These are phyloP conservation scores for Elaeis guineensis DNA, from an alignment of 176 grass and related monocot genomes.

Conservation along the genomic window DNA sequence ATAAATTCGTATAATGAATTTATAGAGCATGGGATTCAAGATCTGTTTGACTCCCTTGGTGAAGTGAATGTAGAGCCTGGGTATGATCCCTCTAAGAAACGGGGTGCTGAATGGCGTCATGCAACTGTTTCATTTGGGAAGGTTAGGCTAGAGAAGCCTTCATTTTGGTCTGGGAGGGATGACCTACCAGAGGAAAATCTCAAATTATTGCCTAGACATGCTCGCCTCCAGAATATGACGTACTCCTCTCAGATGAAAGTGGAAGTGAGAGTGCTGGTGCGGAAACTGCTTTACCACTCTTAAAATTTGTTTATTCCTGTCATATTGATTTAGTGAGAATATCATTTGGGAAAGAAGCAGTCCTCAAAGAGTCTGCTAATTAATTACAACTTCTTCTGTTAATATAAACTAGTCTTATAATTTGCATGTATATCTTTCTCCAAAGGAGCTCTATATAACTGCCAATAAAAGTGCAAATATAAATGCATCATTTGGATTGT, in stretches of 20 bases:
- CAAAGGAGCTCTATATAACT: no score
- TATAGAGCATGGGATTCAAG: constrained; percentile 60
- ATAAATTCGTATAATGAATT: constrained; percentile 86
- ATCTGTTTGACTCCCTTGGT: constrained; percentile 75
- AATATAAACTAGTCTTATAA: no score
- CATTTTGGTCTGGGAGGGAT: constrained; percentile 48
- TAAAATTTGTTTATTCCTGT: no score
- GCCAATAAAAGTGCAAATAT: no score
- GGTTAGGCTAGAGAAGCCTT: constrained; percentile 48
- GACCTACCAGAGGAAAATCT: constrained; percentile 33
- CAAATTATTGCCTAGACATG: constrained; percentile 62
- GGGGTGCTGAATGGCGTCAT: constrained; percentile 55
- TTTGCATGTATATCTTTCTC: no score
- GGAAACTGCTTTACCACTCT: not conserved
- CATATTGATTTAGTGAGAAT: no score
- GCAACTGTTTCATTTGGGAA: constrained; percentile 65
- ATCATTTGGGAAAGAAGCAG: no score
- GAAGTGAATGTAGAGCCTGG: constrained; percentile 63
- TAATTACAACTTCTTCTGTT: no score
- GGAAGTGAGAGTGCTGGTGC: constrained; percentile 63
- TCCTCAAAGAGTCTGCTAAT: no score
- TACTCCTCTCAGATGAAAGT: constrained; percentile 64
- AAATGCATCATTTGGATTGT: no score
- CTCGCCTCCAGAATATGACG: constrained; percentile 89
- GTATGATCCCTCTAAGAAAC: constrained; percentile 87